Base-by-base conservation (phyloP, 2,329 filamentous ascomycete genomes). In the Stemphylium lycopersici region DNA sequence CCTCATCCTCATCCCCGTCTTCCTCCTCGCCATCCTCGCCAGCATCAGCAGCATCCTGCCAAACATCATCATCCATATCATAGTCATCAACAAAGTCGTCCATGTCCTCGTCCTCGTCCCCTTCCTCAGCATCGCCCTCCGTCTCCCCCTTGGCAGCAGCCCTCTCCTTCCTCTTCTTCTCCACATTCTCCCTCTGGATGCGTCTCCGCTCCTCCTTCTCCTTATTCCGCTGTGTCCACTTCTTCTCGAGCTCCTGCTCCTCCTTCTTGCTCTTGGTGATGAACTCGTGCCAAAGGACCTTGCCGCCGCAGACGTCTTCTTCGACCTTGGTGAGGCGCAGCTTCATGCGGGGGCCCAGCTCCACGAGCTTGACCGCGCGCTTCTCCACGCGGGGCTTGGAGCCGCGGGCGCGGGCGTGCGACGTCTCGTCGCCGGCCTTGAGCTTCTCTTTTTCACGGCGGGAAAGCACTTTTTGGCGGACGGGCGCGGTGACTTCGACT, bases 251-350 rank as follows among this genome's bases (percentile, higher is more conserved):
- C 60, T 89, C 85, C 70, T 87, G 84, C 52, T 91, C 79, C 74
- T 99, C 93, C 15, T 85, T 83, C 65, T 86, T 86, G 6, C 86
- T 87, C 82, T 99, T 99, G 72, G 88, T 85, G 48, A 98, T 87
- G 71, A 91, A 96, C 72, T 97, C 92, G 75, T 99, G 95, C 95
- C 95, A 99, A 90, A 99, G 90, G 52, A 96, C 84, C 73, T 91
- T 95, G 44, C 95, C 95, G 22, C 85, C 84, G 68, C 92, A 97
- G 6, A 98, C 77, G 1, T 93, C 95, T 66, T 99, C 95, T 72
- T 99, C 95, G 4, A 99, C 93, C 79, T 99, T 99, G 50, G 91
- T 93, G 77, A 99, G 81, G 29, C 93, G 87, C 36, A 99, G 79
- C 56, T 86, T 89, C 89, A 99, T 88, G 48, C 95, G 86, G 1